phyloP scores from a whole-genome alignment of 805 yeast species.

The Ogataea neopini region DNA sequence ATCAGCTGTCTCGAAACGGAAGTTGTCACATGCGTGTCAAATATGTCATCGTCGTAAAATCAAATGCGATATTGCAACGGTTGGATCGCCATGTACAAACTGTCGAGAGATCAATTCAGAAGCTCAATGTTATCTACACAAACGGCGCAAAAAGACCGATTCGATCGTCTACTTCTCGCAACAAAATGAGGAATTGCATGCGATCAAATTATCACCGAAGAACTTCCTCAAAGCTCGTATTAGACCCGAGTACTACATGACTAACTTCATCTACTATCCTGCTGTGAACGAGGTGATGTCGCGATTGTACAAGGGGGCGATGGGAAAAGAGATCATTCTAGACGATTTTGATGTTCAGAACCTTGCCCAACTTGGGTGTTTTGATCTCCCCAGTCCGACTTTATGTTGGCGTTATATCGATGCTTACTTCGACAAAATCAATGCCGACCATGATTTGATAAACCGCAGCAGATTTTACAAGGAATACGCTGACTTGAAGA shows the following conservation, averaged over 20 bases:
- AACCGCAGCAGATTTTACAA: slow-evolving; percentile 61
- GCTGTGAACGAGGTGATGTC: slow-evolving; percentile 12
- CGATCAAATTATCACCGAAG: slow-evolving; percentile 17
- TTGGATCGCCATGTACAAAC: slow-evolving; percentile 54
- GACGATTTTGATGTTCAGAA: slow-evolving; percentile 56
- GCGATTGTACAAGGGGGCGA: slow-evolving; percentile 15
- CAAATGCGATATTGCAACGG: slow-evolving; percentile 66
- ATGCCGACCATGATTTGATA: slow-evolving; percentile 65
- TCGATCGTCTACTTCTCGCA: slow-evolving; percentile 16
- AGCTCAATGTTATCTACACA: slow-evolving; percentile 67
- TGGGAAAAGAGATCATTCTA: slow-evolving; percentile 17
- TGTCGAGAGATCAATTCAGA: slow-evolving; percentile 67
- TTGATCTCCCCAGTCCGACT: slow-evolving; percentile 61
- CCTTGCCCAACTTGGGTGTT: slow-evolving; percentile 65
- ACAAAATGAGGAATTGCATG: slow-evolving; percentile 15
- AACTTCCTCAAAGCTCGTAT: slow-evolving; percentile 10
- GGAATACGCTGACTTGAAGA: slow-evolving; percentile 51
- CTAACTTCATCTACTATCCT: slow-evolving; percentile 10
- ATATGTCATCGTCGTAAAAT: slow-evolving; percentile 75
- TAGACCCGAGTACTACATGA: slow-evolving; percentile 10
- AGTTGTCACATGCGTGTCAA: slow-evolving; percentile 57
- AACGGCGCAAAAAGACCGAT: slow-evolving; percentile 28
- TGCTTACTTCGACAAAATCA: slow-evolving; percentile 60
- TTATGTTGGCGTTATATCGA: slow-evolving; percentile 62
- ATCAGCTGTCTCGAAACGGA: slow-evolving; percentile 4